Conservation (phyloP, 2,329 filamentous ascomycete genomes). For the Lanzia echinophila region DNA sequence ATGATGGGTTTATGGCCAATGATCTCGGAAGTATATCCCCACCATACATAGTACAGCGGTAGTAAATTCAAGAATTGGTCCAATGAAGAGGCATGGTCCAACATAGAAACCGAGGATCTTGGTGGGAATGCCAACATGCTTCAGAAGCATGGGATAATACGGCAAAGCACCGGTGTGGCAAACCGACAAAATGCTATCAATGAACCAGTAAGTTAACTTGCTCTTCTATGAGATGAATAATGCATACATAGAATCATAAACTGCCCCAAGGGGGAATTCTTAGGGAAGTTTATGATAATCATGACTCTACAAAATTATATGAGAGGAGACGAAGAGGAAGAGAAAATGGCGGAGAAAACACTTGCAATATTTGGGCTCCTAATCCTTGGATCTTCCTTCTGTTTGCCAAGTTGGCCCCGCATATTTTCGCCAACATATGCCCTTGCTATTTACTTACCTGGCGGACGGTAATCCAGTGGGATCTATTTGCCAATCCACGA, state of each 20-base stretch:
- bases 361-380: too few relatives aligned
- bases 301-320: not conserved
- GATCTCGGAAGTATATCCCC: conserved; percentile 64
- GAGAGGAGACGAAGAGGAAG: not conserved
- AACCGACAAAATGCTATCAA: not conserved
- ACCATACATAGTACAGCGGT: conserved; percentile 79
- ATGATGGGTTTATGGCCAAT: conserved; percentile 73
- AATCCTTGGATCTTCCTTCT: too few relatives aligned
- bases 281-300: not conserved
- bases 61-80: conserved; percentile 74
- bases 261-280: not conserved
- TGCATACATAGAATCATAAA: conserved; percentile 2
- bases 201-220: not conserved
- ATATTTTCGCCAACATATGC: too few relatives aligned
- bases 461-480: too few relatives aligned
- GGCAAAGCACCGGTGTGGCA: not conserved
- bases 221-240: not conserved
- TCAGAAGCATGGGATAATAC: conserved; percentile 2
- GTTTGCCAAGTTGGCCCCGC: too few relatives aligned
- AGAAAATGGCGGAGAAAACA: too few relatives aligned
- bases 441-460: too few relatives aligned
- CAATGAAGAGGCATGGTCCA: conserved; percentile 39
- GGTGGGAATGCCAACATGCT: not conserved
- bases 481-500: too few relatives aligned
- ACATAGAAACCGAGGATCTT: not conserved